Conservation (phyloP, 2,329 filamentous ascomycete genomes). For the Arthrobotrys musiformis region DNA sequence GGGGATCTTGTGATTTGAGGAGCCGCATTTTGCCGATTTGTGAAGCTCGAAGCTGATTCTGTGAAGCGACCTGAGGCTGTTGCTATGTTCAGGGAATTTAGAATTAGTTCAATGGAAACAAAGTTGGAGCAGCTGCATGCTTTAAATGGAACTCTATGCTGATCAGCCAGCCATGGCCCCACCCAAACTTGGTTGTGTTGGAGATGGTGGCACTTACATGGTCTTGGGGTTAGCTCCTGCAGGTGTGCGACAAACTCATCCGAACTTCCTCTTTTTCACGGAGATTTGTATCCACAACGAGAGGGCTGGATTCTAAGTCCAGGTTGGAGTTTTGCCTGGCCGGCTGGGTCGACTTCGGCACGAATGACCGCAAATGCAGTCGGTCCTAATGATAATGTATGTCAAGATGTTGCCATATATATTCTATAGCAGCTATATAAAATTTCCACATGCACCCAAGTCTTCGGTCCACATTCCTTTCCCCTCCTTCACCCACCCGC, state of each 20-base stretch:
- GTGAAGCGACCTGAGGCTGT: too few relatives aligned
- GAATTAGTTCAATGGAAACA: not conserved
- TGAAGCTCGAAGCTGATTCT: not conserved
- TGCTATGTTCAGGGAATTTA: not conserved
- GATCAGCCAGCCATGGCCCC: not conserved
- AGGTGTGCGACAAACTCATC: conserved; percentile 18
- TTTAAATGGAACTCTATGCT: conserved; percentile 19
- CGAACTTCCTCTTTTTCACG: conserved; percentile 24
- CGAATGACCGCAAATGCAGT: not conserved
- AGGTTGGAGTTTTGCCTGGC: not conserved
- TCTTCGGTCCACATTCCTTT: not conserved
- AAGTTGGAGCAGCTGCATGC: not conserved
- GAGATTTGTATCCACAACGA: conserved; percentile 1
- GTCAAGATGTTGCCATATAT: not conserved
- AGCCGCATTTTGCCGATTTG: not conserved
- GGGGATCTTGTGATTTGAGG: not conserved
- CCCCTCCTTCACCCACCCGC: not conserved
- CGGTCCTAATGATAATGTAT: too few relatives aligned
- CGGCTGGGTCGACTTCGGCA: not conserved
- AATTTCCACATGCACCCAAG: not conserved
- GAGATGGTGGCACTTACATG: conserved; percentile 4
- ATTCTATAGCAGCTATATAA: not conserved
- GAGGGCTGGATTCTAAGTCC: not conserved
- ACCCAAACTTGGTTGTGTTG: conserved; percentile 6
- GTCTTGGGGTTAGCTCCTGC: conserved; percentile 5